Conservation (phyloP, 306 rosid genomes). For the Luffa aegyptiaca region DNA sequence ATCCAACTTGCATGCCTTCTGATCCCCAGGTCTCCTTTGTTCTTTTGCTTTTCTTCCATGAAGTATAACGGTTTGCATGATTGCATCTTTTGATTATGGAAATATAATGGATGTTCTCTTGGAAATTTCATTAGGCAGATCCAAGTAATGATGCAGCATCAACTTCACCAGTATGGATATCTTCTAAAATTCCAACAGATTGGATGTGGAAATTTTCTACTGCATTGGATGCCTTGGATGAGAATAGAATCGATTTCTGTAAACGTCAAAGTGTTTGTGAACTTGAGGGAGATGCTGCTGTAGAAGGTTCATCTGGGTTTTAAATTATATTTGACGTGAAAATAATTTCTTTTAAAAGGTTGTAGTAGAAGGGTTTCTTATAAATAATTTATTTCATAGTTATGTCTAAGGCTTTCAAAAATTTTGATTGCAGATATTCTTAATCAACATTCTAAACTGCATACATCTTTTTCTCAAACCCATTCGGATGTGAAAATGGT, state of each 20-base stretch:
- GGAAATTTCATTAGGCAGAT: slow-evolving; percentile 50
- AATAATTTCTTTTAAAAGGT: neutral
- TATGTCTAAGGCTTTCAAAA: neutral
- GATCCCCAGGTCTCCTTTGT: slow-evolving; percentile 20
- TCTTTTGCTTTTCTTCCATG: neutral
- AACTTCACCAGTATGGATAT: slow-evolving; percentile 48
- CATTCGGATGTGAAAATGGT: slow-evolving; percentile 73
- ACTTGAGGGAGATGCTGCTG: slow-evolving; percentile 80
- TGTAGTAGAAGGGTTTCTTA: neutral
- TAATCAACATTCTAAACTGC: slow-evolving; percentile 58
- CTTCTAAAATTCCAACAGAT: slow-evolving; percentile 44
- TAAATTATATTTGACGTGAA: neutral
- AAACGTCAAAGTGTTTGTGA: slow-evolving; percentile 74
- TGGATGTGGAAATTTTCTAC: slow-evolving; percentile 53
- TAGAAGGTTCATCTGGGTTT: slow-evolving; percentile 56
- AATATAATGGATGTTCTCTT: slow-evolving; percentile 13
- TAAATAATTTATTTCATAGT: neutral
- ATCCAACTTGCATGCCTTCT: slow-evolving; percentile 27
- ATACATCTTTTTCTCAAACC: slow-evolving; percentile 80
- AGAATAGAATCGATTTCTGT: slow-evolving; percentile 22
- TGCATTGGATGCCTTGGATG: slow-evolving; percentile 30
- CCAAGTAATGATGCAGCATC: slow-evolving; percentile 23
- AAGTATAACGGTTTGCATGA: slow-evolving; percentile 1
- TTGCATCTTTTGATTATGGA: slow-evolving; percentile 9
- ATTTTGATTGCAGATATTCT: slow-evolving; percentile 52